Evolutionary conservation across 1,139 yeast species (phyloP), one percentile per base, ranked within the genome.

Genomic region (Zygoascus hellenicus): DNA sequence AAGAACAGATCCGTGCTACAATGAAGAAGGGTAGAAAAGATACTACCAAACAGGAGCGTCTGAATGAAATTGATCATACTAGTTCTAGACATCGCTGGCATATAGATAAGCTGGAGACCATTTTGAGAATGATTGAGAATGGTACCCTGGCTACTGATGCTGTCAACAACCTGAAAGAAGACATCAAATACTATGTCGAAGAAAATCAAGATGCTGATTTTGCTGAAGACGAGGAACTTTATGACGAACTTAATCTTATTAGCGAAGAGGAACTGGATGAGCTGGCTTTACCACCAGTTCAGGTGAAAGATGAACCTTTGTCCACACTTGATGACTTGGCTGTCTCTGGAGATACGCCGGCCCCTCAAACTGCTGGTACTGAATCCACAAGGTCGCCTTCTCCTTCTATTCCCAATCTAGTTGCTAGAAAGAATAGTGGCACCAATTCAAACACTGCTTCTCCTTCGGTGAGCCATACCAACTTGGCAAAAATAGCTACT

Each of bases 161-260:
- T 50, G 80, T 94, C 14, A 85, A 84, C 58, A 83, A 77, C 29
- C 78, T 88, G 50, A 83, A 83, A 60, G 99, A 94, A 50, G 97
- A 92, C 64, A 85, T 94, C 62, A 88, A 79, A 57, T 92, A 90
- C 67, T 92, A 89, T 64, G 96, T 94, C 40, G 97, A 92, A 54
- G 86, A 92, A 54, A 94, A 92, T 62, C 95, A 86, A 66, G 97
- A 89, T 49, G 95, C 83, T n/a, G 96, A 90, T 60, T 94, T 89
- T 65, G 86, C 92, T 19, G 97, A 92, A 61, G 96, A 92, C 65
- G 97, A 92, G 58, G 92, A 89, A 32, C 80, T 92, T 54, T 92
- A 92, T 63, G 97, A 92, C 57, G 89, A 81, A 50, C 75, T 92
- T 55, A 92, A 86, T 47, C 75, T 88, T 45, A 88, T 80, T 48